Conservation (phyloP, 495 filamentous ascomycete genomes). For the Cryomyces antarcticus region DNA sequence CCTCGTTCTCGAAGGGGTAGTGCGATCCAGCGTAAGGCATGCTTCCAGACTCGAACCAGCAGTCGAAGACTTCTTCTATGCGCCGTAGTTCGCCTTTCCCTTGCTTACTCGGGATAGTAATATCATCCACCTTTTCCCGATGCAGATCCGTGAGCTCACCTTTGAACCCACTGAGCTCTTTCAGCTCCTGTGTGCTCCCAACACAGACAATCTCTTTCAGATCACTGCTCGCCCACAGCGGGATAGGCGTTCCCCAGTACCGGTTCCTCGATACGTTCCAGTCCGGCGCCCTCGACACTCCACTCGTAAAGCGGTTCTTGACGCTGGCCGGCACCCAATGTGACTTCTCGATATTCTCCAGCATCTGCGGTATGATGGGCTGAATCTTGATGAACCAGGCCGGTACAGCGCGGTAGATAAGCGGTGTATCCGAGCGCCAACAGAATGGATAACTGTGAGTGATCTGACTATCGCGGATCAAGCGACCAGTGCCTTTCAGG, state of each 20-base stretch:
- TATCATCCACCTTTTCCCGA: conserved; percentile 84
- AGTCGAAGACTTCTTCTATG: conserved; percentile 88
- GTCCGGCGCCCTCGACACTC: conserved; percentile 82
- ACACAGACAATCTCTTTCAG: conserved; percentile 70
- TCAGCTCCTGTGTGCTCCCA: conserved; percentile 71
- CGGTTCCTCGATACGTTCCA: conserved; percentile 94
- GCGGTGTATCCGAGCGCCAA: conserved; percentile 82
- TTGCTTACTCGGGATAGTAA: conserved; percentile 83
- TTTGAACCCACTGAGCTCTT: conserved; percentile 64
- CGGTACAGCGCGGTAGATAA: conserved; percentile 87
- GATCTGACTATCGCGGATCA: conserved; percentile 77
- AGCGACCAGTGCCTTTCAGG: conserved; percentile 56
- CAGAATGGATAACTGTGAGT: conserved; percentile 94
- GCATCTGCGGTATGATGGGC: conserved; percentile 71
- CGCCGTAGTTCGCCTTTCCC: conserved; percentile 72
- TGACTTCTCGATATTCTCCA: conserved; percentile 70
- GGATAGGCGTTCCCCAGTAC: conserved; percentile 94
- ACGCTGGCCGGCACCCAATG: conserved; percentile 90
- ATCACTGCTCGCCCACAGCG: conserved; percentile 83
- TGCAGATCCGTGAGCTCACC: conserved; percentile 83
- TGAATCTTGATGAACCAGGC: conserved; percentile 89
- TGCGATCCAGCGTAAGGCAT: conserved; percentile 93
- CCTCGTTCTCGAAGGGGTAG: conserved; percentile 78
- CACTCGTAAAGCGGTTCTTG: conserved; percentile 76
- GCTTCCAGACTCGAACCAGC: conserved; percentile 86